A percentile compares a stretch with the other conserved stretches of the same genome.
Evolutionary conservation across 176 grass and related monocot genomes (phyloP).

Genomic region (Ampelocalamus luodianensis): DNA sequence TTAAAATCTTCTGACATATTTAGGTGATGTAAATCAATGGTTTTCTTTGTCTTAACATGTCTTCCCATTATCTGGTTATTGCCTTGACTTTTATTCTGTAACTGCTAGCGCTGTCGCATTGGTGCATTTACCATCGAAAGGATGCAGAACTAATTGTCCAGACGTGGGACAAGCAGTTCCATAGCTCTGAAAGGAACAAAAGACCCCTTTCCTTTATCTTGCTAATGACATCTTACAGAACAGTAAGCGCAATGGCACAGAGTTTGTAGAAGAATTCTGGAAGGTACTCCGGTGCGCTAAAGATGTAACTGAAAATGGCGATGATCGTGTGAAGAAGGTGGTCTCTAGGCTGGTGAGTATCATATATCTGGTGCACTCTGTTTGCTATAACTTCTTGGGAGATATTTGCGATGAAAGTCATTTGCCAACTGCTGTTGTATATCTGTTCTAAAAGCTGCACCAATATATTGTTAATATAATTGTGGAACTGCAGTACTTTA

Average conservation of each 20-base stretch:
- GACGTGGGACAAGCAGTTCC: slow-evolving; percentile 95
- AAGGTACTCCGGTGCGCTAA: slow-evolving; percentile 91
- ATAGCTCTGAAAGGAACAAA: slow-evolving; percentile 74
- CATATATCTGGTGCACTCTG: neutral
- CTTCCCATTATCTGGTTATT: slow-evolving; percentile 34
- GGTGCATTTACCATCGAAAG: slow-evolving; percentile 99
- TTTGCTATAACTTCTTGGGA: neutral
- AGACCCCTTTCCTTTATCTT: slow-evolving; percentile 83
- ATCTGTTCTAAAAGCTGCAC: slow-evolving; percentile 22
- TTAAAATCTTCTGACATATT: slow-evolving; percentile 16
- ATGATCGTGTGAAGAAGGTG: slow-evolving; percentile 74
- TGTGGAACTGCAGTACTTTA: neutral
- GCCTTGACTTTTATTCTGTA: slow-evolving; percentile 56
- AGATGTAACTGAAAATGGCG: slow-evolving; percentile 71
- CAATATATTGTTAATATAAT: neutral
- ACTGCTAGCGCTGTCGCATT: slow-evolving; percentile 86
- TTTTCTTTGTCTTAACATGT: slow-evolving; percentile 28
- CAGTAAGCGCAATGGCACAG: slow-evolving; percentile 87
- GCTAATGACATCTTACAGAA: slow-evolving; percentile 99
- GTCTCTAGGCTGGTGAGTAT: slow-evolving; percentile 78
- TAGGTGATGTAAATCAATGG: neutral
- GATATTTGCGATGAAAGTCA: neutral
- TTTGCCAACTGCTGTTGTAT: neutral
- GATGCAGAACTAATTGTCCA: slow-evolving; percentile 84
- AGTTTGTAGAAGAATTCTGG: slow-evolving; percentile 99